These are phyloP conservation scores for Yamadazyma atmosphaerica DNA, from an alignment of 1,139 yeast genomes.

Conservation along the genomic window DNA sequence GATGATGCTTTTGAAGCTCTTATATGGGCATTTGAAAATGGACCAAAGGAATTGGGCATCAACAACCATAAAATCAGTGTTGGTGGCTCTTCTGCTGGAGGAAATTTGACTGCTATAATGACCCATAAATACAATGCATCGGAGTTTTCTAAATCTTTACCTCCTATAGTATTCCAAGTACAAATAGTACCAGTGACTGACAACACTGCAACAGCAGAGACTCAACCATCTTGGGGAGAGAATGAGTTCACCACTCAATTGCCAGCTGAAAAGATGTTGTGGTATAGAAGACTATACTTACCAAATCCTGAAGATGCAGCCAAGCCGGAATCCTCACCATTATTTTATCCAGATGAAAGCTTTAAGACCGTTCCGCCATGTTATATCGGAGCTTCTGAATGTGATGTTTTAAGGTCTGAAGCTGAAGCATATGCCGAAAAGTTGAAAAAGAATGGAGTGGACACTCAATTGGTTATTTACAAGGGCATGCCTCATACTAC, in stretches of 20 bases:
- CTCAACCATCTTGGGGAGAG: constrained; percentile 41
- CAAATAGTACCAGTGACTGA: constrained; percentile 52
- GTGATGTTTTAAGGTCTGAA: constrained; percentile 48
- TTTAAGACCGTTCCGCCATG: constrained; percentile 43
- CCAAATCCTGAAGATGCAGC: constrained; percentile 34
- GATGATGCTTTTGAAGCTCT: constrained; percentile 44
- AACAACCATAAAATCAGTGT: constrained; percentile 37
- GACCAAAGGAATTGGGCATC: constrained; percentile 23
- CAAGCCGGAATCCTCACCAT: constrained; percentile 47
- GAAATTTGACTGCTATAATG: constrained; percentile 44
- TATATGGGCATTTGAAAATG: constrained; percentile 22
- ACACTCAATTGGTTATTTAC: constrained; percentile 33
- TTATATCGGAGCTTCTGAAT: constrained; percentile 42
- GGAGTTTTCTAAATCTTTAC: constrained; percentile 22
- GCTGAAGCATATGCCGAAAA: constrained; percentile 45
- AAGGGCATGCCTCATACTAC: constrained; percentile 50
- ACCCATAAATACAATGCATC: constrained; percentile 39
- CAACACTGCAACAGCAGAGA: constrained; percentile 42
- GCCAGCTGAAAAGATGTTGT: constrained; percentile 50
- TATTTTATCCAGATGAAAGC: constrained; percentile 41
- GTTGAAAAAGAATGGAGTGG: constrained; percentile 38
- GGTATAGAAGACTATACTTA: constrained; percentile 47
- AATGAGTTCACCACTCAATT: constrained; percentile 45
- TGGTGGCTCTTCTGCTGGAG: constrained; percentile 54
- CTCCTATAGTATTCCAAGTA: constrained; percentile 41